These are phyloP conservation scores for Acidiella bohemica DNA, from an alignment of 495 filamentous ascomycete species.

Conservation along the genomic window DNA sequence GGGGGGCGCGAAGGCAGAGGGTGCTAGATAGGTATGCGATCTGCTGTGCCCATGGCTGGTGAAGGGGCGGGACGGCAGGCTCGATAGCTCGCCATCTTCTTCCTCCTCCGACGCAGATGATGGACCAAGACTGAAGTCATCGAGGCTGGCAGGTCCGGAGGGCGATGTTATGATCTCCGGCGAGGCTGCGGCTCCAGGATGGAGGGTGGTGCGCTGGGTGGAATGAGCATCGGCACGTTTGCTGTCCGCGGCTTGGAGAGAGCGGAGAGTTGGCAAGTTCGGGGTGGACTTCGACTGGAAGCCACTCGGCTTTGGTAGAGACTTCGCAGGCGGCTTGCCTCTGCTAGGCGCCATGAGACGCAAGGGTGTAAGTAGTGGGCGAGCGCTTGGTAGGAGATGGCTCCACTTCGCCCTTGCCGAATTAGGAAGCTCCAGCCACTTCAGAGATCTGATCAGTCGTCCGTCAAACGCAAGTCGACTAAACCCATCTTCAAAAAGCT, in stretches of 20 bases:
- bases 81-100: conserved; percentile 14
- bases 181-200: conserved; percentile 8
- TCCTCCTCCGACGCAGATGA: conserved; percentile 11
- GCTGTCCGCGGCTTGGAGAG: conserved; percentile 7
- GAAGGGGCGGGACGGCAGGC: conserved; percentile 19
- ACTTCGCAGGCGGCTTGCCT: conserved; percentile 17
- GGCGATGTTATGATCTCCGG: conserved; percentile 21
- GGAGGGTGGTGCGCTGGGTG: neutral
- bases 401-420: no score
- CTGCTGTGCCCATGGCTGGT: conserved; percentile 17
- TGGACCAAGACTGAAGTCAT: conserved; percentile 22
- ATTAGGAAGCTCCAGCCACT: no score
- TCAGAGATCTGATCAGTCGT: no score
- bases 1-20: conserved; percentile 29
- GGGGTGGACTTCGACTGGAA: conserved; percentile 31
- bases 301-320: conserved; percentile 18
- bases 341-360: conserved; percentile 29
- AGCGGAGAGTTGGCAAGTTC: conserved; percentile 26
- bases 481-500: no score
- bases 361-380: no score
- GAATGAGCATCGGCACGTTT: no score
- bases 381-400: no score
- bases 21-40: conserved; percentile 25
- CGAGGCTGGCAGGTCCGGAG: conserved; percentile 23
- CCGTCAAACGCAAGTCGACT: no score